Percentiles rank a stretch among this genome's conserved stretches.
phyloP scores from a whole-genome alignment of 768 basidiomycete species.

The Lyophyllum semitale region DNA sequence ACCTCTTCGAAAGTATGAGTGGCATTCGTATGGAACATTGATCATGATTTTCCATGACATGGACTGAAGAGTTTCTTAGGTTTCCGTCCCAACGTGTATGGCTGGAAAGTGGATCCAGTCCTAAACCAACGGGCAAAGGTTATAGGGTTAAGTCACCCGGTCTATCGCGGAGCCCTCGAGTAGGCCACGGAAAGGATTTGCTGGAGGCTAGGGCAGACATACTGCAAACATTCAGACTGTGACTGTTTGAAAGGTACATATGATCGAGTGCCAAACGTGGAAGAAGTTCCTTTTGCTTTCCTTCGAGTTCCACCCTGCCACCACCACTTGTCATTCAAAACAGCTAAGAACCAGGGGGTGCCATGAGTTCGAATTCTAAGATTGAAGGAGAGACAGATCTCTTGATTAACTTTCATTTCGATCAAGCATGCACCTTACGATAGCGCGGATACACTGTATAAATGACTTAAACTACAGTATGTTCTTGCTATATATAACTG shows the following conservation, averaged over 20 bases:
- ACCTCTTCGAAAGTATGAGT: background rate
- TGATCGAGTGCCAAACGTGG: slow-evolving; percentile 1
- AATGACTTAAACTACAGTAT: too few relatives aligned
- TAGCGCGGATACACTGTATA: slow-evolving; percentile 19
- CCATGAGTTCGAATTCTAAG: slow-evolving; percentile 9
- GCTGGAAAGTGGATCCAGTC: too few relatives aligned
- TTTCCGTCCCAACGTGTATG: background rate
- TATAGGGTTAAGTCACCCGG: background rate
- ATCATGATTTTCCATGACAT: background rate
- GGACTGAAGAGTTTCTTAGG: background rate
- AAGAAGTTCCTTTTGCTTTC: background rate
- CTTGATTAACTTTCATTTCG: slow-evolving; percentile 25
- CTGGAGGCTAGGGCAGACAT: background rate
- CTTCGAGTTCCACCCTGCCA: too few relatives aligned
- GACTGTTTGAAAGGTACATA: background rate
- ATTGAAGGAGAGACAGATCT: slow-evolving; percentile 33
- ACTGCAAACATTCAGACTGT: background rate
- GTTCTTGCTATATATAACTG: slow-evolving; percentile 5
- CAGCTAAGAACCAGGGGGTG: slow-evolving; percentile 9
- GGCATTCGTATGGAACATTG: background rate
- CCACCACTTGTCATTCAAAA: slow-evolving; percentile 4
- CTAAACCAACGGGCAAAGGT: too few relatives aligned
- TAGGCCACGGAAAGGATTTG: slow-evolving; percentile 10
- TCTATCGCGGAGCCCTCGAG: background rate
- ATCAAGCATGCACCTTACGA: slow-evolving; percentile 24